Evolutionary conservation across 768 basidiomycete genomes (phyloP), one percentile per base, ranked within the genome.

Genomic region (Mycena epipterygia): DNA sequence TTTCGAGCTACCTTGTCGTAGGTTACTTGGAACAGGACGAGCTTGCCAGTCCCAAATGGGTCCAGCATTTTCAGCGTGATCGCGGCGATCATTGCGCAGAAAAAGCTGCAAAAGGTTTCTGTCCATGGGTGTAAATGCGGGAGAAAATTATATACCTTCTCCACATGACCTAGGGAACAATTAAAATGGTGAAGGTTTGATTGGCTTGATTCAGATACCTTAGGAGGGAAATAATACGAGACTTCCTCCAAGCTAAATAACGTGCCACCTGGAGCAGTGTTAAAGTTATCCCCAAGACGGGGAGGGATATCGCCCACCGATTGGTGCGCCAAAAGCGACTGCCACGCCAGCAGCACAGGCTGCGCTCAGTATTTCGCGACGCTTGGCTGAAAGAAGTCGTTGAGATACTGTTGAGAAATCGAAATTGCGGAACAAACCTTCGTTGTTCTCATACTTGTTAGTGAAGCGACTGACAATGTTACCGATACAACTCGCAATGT

Each of bases 291-390:
- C 5, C 17, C 21, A 23, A 25, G 44, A 46, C 23, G 9, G n/a
- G 16, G n/a, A 3, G 23, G 11, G 13, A 19, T 19, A n/a, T 25
- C 12, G 66, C 72, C 4, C 2, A 73, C 95, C 97, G 52, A 99
- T 95, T 0, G 98, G 98, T 0, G 97, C 97, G 52, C 97, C 97
- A 77, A 99, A 98, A 0, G 97, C 95, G 29, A 99, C 97, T 8
- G 97, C 95, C 14, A 99, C 98, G 32, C 98, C 98, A 27, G 98
- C 98, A 8, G 97, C 98, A 78, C 96, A 95, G 32, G 97, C 96
- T 14, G 98, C 98, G 70, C 95, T 96, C 41, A 99, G 84, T 62
- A 99, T 91, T 82, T 99, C 98, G 55, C 98, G 90, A 51, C 97
- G 89, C 79, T 99, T 99, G 17, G 90, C 96, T 96, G 67, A 30